Evolutionary conservation across 768 basidiomycete species (phyloP).

Genomic region (Xerocomus potaroensis): DNA sequence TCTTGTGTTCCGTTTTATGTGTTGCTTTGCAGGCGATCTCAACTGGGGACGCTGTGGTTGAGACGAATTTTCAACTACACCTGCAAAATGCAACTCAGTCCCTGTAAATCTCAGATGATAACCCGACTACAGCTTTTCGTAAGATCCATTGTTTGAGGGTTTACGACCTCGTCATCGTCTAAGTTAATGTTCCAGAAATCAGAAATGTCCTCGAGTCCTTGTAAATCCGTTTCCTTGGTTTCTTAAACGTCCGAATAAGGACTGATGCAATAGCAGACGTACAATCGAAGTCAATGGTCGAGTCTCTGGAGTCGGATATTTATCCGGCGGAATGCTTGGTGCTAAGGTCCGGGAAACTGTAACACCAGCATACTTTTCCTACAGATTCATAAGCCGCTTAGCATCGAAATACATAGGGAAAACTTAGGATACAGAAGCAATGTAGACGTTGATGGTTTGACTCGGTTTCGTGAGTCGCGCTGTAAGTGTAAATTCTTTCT

Average conservation of each 20-base stretch:
- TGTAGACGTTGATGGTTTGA: slow-evolving; percentile 56
- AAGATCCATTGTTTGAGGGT: slow-evolving; percentile 31
- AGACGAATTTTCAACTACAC: neutral
- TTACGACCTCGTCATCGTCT: slow-evolving; percentile 22
- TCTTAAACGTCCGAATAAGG: slow-evolving; percentile 4
- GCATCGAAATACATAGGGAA: slow-evolving; percentile 7
- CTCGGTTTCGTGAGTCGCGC: slow-evolving; percentile 70
- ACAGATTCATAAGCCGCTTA: slow-evolving; percentile 10
- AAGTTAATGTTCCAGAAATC: slow-evolving; percentile 59
- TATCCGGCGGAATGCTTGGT: slow-evolving; percentile 47
- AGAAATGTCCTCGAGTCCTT: slow-evolving; percentile 62
- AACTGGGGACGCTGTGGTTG: slow-evolving; percentile 1
- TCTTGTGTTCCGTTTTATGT: slow-evolving; percentile 22
- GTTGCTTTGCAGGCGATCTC: slow-evolving; percentile 4
- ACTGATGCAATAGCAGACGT: slow-evolving; percentile 9
- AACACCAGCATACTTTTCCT: slow-evolving; percentile 78
- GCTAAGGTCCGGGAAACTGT: slow-evolving; percentile 49
- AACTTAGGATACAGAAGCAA: slow-evolving; percentile 51
- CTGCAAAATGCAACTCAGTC: slow-evolving; percentile 1
- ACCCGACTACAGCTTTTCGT: slow-evolving; percentile 25
- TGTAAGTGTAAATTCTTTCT: slow-evolving; percentile 56
- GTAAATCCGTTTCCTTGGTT: slow-evolving; percentile 58
- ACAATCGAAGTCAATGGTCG: slow-evolving; percentile 63
- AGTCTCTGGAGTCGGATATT: slow-evolving; percentile 69
- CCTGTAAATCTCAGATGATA: no score